Conservation (phyloP, 2,329 filamentous ascomycete species). For the Hirsutella minnesotensis region DNA sequence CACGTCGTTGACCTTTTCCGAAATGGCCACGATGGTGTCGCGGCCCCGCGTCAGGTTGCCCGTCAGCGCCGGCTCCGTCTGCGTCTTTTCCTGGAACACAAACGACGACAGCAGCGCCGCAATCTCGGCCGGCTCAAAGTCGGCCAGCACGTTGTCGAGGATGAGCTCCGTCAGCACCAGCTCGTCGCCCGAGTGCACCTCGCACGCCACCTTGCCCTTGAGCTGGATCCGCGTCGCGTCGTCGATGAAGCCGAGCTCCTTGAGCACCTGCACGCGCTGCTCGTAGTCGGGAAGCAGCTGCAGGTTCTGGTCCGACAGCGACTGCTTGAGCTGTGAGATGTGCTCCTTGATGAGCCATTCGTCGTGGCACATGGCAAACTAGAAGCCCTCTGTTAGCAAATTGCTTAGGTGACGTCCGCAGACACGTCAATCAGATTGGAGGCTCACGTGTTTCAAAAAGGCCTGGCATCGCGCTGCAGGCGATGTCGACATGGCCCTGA, state of each 20-base stretch:
- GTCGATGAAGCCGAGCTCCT: conserved; percentile 87
- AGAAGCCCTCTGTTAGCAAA: conserved; percentile 13
- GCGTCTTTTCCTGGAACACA: conserved; percentile 96
- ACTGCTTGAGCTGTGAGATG: conserved; percentile 72
- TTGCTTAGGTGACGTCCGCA: not conserved
- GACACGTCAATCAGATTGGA: not conserved
- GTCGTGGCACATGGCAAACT: conserved; percentile 94
- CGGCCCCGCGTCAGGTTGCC: conserved; percentile 71
- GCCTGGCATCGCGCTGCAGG: conserved; percentile 58
- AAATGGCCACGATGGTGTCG: conserved; percentile 77
- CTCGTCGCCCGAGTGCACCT: conserved; percentile 95
- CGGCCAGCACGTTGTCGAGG: conserved; percentile 88
- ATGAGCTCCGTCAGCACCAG: conserved; percentile 92
- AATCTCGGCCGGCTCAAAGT: conserved; percentile 93
- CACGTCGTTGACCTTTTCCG: conserved; percentile 82
- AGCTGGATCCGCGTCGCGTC: conserved; percentile 77
- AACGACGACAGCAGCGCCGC: conserved; percentile 88
- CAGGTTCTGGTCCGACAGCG: conserved; percentile 92
- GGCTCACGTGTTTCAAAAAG: conserved; percentile 77
- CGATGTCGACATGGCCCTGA: conserved; percentile 49
- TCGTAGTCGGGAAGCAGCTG: conserved; percentile 94
- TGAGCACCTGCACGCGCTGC: conserved; percentile 83
- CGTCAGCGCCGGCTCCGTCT: conserved; percentile 67
- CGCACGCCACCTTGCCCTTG: conserved; percentile 96
- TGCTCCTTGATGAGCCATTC: conserved; percentile 95